Evolutionary conservation across 2,329 filamentous ascomycete genomes (phyloP), one percentile per base, ranked within the genome.

Genomic region (Esteya vermicola): DNA sequence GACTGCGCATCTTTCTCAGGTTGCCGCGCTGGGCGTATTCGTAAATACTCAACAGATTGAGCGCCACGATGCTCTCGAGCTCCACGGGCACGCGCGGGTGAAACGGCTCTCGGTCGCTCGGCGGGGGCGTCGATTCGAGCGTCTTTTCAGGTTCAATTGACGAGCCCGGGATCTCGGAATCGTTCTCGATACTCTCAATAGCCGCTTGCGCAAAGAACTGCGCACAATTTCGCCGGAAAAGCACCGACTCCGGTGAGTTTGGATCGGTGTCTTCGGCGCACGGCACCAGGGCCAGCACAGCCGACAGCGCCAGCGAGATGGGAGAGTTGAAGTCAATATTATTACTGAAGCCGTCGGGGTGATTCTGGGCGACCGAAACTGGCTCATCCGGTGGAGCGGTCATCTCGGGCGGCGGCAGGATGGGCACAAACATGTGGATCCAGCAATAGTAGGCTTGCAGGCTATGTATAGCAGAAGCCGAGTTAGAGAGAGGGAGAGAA

Each of bases 11-110:
- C 50, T 69, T 70, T 44, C 64, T 63, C 45, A 70, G 52, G 46
- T 71, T 71, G 1, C 67, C 67, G 6, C 67, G 57, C 43, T 71
- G 67, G 1, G 64, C 61, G 51, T 71, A 71, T 50, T 71, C 67
- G 48, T 70, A 71, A 6, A 67, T 58, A 46, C 64, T 67, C 3
- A 71, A 51, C 12, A 71, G 47, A 36, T 66, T 54, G 26, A 70
- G 53, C 3, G 67, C 64, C 23, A 70, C 54, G 28, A 69, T 59
- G 48, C 57, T 59, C 48, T 71, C 67, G 5, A 67, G 52, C 43
- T 68, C 63, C 2, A 63, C 42, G 4, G 65, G 65, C 6, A 65
- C 55, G 3, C 52, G 49, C 1, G 61, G 52, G 47, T 70, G 66
- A 38, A 70, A 66, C 4, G 59, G 61, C 26, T 53, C 48, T 36